Evolutionary conservation across 768 basidiomycete species (phyloP).

Genomic region (Cyathus striatus): DNA sequence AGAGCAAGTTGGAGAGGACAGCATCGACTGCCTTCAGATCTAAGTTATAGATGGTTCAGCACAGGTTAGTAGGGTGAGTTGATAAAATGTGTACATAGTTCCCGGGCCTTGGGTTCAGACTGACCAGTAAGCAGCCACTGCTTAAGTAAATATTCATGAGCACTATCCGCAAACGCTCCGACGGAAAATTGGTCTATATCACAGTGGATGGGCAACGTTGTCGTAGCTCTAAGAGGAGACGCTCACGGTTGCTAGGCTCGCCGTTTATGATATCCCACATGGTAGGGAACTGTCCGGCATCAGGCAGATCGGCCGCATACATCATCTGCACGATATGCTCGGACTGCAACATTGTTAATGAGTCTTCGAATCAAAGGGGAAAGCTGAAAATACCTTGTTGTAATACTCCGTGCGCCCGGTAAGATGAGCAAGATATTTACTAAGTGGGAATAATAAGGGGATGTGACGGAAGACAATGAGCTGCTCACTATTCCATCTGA

Average conservation of each 20-base stretch:
- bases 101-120: conserved; percentile 43
- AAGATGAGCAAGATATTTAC: conserved; percentile 75
- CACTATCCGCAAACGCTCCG: conserved; percentile 59
- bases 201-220: not conserved
- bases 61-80: conserved; percentile 26
- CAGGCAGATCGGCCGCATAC: conserved; percentile 35
- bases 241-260: conserved; percentile 37
- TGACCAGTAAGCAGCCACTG: conserved; percentile 57
- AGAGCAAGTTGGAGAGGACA: conserved; percentile 50
- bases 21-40: conserved; percentile 45
- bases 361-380: not conserved
- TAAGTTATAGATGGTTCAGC: conserved; percentile 22
- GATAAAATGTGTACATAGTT: conserved; percentile 46
- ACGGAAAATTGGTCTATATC: conserved; percentile 37
- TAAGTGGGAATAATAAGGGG: conserved; percentile 10
- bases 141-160: conserved; percentile 67
- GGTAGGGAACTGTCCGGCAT: conserved; percentile 54
- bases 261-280: conserved; percentile 44
- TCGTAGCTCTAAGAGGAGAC: not conserved
- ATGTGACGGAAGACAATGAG: not conserved
- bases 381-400: conserved; percentile 28
- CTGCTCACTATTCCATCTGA: conserved; percentile 56
- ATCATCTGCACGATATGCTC: conserved; percentile 43
- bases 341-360: conserved; percentile 27
- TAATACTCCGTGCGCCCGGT: conserved; percentile 65